Evolutionary conservation across 2,329 filamentous ascomycete genomes (phyloP).

Genomic region (Stemphylium beticola): DNA sequence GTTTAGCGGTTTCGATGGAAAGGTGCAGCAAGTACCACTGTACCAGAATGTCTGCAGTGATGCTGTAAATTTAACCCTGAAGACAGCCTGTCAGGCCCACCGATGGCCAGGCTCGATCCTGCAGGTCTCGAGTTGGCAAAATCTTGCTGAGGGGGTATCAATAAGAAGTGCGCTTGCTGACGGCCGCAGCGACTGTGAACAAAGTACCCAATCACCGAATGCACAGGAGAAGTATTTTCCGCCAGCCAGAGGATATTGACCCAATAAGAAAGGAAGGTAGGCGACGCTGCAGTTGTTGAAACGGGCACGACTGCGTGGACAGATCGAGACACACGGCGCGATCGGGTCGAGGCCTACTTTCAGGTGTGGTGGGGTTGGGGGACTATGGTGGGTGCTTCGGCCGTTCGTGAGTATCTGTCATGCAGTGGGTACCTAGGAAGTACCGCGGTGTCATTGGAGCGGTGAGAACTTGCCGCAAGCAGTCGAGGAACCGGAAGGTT

Average conservation of each 20-base stretch:
- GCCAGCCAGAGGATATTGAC: neutral
- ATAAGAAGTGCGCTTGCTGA: neutral
- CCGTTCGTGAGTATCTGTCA: conserved; percentile 11
- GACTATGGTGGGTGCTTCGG: neutral
- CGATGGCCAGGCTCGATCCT: neutral
- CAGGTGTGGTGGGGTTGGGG: conserved; percentile 11
- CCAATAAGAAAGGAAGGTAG: conserved; percentile 11
- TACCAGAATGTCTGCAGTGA: neutral
- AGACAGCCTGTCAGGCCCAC: neutral
- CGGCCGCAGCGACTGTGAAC: conserved; percentile 6
- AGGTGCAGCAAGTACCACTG: neutral
- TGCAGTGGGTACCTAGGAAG: conserved; percentile 3
- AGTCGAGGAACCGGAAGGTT: conserved; percentile 1
- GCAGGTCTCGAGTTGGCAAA: conserved; percentile 6
- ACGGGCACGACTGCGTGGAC: conserved; percentile 12
- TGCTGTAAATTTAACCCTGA: neutral
- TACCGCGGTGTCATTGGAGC: conserved; percentile 10
- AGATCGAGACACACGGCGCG: conserved; percentile 14
- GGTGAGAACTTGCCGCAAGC: conserved; percentile 3
- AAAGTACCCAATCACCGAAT: conserved; percentile 12
- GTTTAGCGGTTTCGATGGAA: neutral
- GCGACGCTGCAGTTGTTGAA: conserved; percentile 18
- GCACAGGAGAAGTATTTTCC: neutral
- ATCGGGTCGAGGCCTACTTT: conserved; percentile 11
- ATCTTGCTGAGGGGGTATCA: neutral